Conservation (phyloP, 768 basidiomycete genomes). For the Psilocybe sp. region DNA sequence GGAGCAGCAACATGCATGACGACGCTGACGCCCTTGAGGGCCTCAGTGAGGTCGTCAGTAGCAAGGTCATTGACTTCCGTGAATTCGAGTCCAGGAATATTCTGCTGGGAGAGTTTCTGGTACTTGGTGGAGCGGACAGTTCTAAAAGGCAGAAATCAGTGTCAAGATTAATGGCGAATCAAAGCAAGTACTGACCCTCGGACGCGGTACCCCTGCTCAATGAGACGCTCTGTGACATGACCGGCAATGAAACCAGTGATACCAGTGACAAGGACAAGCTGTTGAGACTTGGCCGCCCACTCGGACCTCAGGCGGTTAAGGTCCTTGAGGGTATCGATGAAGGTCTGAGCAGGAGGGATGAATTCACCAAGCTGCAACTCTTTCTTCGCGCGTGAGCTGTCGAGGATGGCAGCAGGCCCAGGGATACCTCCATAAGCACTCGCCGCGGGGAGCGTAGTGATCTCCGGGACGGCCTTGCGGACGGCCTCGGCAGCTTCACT, state of each 20-base stretch:
- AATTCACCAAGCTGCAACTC: no score
- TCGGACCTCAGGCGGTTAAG: no score
- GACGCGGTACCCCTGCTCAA: constrained; percentile 32
- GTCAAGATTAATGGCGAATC: background rate
- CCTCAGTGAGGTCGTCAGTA: constrained; percentile 39
- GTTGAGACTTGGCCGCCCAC: no score
- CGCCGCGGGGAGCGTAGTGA: no score
- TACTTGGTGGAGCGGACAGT: constrained; percentile 18
- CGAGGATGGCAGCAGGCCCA: no score
- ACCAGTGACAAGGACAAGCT: constrained; percentile 31
- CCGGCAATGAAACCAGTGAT: constrained; percentile 36
- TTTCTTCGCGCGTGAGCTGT: no score
- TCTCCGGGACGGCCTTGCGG: constrained; percentile 18
- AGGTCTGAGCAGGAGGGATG: no score
- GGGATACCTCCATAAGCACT: no score
- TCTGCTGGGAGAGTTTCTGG: constrained; percentile 26
- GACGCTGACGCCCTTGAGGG: constrained; percentile 45
- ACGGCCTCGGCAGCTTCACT: constrained; percentile 23
- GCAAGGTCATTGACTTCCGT: constrained; percentile 25
- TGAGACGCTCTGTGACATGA: constrained; percentile 29
- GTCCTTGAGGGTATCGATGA: no score
- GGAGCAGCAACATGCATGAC: constrained; percentile 42
- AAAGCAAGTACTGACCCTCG: constrained; percentile 24
- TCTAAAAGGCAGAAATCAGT: background rate
- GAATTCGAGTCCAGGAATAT: constrained; percentile 24